A percentile compares a stretch with the other conserved stretches of the same genome.
Evolutionary conservation across 768 basidiomycete genomes (phyloP).

Genomic region (Boletus subcaerulescens): DNA sequence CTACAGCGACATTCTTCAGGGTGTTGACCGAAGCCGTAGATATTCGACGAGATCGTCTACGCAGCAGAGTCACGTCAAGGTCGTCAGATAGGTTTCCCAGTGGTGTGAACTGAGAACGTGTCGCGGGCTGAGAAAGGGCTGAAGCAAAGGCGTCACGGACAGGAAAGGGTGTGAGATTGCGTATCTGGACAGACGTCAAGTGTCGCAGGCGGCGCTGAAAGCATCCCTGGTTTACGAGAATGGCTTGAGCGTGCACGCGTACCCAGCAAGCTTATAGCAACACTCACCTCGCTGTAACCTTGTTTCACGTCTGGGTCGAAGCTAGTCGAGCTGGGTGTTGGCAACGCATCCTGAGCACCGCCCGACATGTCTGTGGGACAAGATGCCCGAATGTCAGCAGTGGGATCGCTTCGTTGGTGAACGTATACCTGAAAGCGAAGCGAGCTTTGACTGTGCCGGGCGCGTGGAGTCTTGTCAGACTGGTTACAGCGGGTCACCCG

Average conservation of each 20-base stretch:
- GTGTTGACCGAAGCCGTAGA: slow-evolving; percentile 58
- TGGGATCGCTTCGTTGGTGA: not conserved
- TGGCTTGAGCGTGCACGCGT: not conserved
- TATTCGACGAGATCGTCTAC: slow-evolving; percentile 57
- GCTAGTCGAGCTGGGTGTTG: slow-evolving; percentile 14
- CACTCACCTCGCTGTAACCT: slow-evolving; percentile 14
- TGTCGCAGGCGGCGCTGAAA: slow-evolving; percentile 70
- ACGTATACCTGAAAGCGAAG: not conserved
- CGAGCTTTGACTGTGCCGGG: slow-evolving; percentile 1
- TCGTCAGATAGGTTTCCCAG: slow-evolving; percentile 67
- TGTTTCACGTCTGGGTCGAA: slow-evolving; percentile 13
- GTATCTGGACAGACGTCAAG: slow-evolving; percentile 67
- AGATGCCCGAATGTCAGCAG: not conserved
- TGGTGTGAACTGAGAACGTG: slow-evolving; percentile 56
- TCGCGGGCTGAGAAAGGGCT: slow-evolving; percentile 64
- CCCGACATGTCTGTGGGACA: slow-evolving; percentile 21
- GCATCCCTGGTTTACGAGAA: slow-evolving; percentile 14
- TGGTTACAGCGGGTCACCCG: not conserved
- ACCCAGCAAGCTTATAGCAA: not conserved
- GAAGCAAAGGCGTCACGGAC: slow-evolving; percentile 71
- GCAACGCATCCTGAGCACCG: slow-evolving; percentile 14
- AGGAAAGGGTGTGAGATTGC: slow-evolving; percentile 83
- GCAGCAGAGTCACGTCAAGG: slow-evolving; percentile 57
- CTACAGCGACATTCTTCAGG: slow-evolving; percentile 43
- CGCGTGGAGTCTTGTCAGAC: not conserved